Conservation (phyloP, 257 asterid genomes). For the Vinca minor region DNA sequence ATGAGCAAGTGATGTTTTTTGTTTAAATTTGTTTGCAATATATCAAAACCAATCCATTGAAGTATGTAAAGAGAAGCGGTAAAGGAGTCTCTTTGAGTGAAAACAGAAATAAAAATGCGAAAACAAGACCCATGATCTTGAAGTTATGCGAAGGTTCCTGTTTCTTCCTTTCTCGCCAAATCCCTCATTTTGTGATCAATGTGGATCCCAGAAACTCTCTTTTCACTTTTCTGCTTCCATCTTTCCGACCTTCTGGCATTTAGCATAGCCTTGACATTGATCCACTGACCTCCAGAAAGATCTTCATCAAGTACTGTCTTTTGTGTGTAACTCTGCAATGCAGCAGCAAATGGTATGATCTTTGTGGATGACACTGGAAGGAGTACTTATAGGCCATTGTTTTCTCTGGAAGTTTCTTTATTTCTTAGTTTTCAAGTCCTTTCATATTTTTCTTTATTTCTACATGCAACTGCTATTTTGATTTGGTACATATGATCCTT, state of each 20-base stretch:
- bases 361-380: background rate
- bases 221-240: background rate
- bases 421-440: background rate
- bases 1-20: background rate
- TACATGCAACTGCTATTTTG: background rate
- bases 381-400: background rate
- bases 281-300: background rate
- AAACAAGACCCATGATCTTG: background rate
- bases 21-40: background rate
- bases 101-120: background rate
- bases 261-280: background rate
- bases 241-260: background rate
- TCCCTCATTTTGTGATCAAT: background rate
- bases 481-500: slow-evolving; percentile 25
- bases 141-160: background rate
- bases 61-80: background rate
- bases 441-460: background rate
- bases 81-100: background rate
- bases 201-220: background rate
- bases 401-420: background rate
- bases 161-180: background rate
- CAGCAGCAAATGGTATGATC: too few relatives aligned
- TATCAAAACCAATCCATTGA: too few relatives aligned
- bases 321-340: too few relatives aligned
- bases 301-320: background rate